phyloP scores from a whole-genome alignment of 1,284 basidiomycete genomes.

The Moniliophthora roreri region DNA sequence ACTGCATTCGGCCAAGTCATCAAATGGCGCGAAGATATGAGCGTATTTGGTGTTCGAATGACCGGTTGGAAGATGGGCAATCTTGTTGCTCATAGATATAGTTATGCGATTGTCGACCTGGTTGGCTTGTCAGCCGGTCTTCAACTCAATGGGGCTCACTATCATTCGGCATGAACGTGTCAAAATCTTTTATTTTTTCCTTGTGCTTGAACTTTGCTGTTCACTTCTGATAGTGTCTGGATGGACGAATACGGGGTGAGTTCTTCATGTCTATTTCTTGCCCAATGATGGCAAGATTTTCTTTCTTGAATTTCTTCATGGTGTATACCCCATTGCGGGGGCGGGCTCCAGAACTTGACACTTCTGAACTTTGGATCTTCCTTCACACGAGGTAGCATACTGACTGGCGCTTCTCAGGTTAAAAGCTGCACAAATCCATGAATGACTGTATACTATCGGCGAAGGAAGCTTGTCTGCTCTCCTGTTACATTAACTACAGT shows the following conservation, averaged over 20 bases:
- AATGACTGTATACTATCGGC: too few relatives aligned
- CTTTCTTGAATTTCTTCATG: slow-evolving; percentile 85
- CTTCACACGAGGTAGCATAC: neutral
- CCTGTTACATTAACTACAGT: too few relatives aligned
- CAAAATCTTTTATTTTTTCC: slow-evolving; percentile 52
- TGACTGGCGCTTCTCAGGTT: too few relatives aligned
- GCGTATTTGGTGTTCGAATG: slow-evolving; percentile 49
- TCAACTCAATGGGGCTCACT: slow-evolving; percentile 91
- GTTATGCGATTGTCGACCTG: slow-evolving; percentile 76
- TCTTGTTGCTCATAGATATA: slow-evolving; percentile 80
- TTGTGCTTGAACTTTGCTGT: slow-evolving; percentile 46
- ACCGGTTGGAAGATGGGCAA: slow-evolving; percentile 35
- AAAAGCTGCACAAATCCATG: too few relatives aligned
- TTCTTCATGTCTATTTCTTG: slow-evolving; percentile 22
- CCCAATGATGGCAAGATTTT: slow-evolving; percentile 51
- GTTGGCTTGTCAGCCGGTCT: slow-evolving; percentile 28
- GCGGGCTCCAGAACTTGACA: slow-evolving; percentile 79
- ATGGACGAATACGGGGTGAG: slow-evolving; percentile 19
- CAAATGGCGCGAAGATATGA: slow-evolving; percentile 73
- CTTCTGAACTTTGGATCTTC: slow-evolving; percentile 58
- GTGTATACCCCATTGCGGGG: slow-evolving; percentile 64
- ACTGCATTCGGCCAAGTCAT: slow-evolving; percentile 36
- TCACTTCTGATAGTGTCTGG: slow-evolving; percentile 23
- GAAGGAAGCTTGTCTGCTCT: too few relatives aligned
- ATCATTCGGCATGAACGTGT: slow-evolving; percentile 56